A percentile compares a stretch with the other conserved stretches of the same genome.
Evolutionary conservation across 1,139 yeast species (phyloP).

Genomic region (Arxiozyma telluris): DNA sequence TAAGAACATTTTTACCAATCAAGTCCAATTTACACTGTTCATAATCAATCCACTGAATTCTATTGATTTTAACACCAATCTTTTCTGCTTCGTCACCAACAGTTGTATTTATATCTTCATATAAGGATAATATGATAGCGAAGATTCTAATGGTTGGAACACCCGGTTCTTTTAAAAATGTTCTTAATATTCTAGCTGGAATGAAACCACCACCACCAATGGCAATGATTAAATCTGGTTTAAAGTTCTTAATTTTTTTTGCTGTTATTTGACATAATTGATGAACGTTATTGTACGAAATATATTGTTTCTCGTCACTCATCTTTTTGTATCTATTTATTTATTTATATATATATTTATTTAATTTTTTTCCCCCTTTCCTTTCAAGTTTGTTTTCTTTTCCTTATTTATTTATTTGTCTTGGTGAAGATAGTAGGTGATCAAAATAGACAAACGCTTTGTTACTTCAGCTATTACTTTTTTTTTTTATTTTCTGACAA

Average conservation of each 20-base stretch:
- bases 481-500: too few relatives aligned
- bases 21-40: slow-evolving; percentile 43
- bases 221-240: slow-evolving; percentile 53
- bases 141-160: slow-evolving; percentile 54
- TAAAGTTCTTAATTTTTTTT: slow-evolving; percentile 37
- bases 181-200: slow-evolving; percentile 56
- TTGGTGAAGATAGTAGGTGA: too few relatives aligned
- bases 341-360: too few relatives aligned
- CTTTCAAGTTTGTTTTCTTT: too few relatives aligned
- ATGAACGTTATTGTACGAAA: slow-evolving; percentile 56
- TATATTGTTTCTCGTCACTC: slow-evolving; percentile 40
- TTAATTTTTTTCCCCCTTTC: too few relatives aligned
- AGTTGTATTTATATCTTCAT: slow-evolving; percentile 44
- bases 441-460: too few relatives aligned
- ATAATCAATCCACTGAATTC: slow-evolving; percentile 63
- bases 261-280: slow-evolving; percentile 52
- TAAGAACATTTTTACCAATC: slow-evolving; percentile 51
- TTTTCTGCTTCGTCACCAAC: slow-evolving; percentile 37
- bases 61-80: slow-evolving; percentile 51
- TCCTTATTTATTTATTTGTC: too few relatives aligned
- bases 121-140: slow-evolving; percentile 54
- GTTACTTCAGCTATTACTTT: too few relatives aligned
- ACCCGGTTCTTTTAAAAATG: slow-evolving; percentile 47
- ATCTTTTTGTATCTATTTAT: slow-evolving; percentile 6
- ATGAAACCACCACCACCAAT: slow-evolving; percentile 67